Conservation (phyloP, 2,329 filamentous ascomycete species). For the Arachnomyces sp. region DNA sequence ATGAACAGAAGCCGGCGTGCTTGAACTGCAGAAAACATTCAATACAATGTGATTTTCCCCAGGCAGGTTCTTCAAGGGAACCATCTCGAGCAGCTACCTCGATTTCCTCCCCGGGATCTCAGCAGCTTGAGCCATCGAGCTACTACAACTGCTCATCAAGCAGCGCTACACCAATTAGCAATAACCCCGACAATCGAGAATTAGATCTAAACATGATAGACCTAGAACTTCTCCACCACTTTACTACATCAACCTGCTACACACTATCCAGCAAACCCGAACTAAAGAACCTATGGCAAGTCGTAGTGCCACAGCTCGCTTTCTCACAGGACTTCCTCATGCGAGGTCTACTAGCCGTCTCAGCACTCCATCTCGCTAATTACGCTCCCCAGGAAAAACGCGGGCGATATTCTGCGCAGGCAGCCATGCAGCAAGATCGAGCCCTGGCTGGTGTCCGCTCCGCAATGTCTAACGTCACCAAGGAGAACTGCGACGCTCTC, state of each 20-base stretch:
- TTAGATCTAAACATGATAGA: conserved; percentile 27
- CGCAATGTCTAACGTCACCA: conserved; percentile 18
- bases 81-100: not conserved
- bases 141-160: not conserved
- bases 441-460: conserved; percentile 20
- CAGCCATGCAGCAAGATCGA: conserved; percentile 20
- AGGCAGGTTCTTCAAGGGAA: conserved; percentile 1
- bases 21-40: conserved; percentile 20
- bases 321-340: conserved; percentile 20
- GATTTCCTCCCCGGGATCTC: not conserved
- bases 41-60: conserved; percentile 18
- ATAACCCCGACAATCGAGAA: not conserved
- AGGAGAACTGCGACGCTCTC: conserved; percentile 24
- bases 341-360: conserved; percentile 21
- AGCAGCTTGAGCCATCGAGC: not conserved
- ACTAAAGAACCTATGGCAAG: conserved; percentile 17
- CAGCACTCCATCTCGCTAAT: conserved; percentile 19
- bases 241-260: conserved; percentile 27
- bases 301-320: conserved; percentile 17
- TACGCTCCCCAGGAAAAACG: conserved; percentile 19
- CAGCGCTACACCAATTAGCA: not conserved
- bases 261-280: conserved; percentile 16
- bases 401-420: conserved; percentile 19
- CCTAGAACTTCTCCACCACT: conserved; percentile 38
- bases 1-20: conserved; percentile 18